Conservation (phyloP, 495 filamentous ascomycete species). For the Thermothielavioides terrestris region DNA sequence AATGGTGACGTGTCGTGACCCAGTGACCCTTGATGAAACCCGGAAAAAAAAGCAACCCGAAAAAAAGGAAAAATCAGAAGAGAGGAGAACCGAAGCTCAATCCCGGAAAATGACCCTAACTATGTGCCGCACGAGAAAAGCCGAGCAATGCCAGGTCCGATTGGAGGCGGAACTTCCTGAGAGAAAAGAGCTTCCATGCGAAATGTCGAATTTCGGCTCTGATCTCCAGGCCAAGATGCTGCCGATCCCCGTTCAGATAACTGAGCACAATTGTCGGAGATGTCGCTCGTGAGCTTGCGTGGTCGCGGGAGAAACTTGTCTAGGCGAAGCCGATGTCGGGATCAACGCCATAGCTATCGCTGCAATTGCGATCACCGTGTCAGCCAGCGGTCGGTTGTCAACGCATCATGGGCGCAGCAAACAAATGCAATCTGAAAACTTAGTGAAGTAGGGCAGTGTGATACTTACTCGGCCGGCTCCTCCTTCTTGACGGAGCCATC, state of each 20-base stretch:
- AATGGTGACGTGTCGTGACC: not conserved
- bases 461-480: conserved; percentile 5
- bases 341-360: not conserved
- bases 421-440: too few relatives aligned
- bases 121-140: too few relatives aligned
- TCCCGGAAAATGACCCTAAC: too few relatives aligned
- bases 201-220: too few relatives aligned
- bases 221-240: not conserved
- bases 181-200: too few relatives aligned
- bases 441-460: not conserved
- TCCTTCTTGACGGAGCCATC: conserved; percentile 9
- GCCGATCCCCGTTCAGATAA: not conserved
- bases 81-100: too few relatives aligned
- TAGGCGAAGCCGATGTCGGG: not conserved
- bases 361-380: too few relatives aligned
- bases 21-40: not conserved
- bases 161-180: too few relatives aligned
- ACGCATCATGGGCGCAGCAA: too few relatives aligned
- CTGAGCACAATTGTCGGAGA: not conserved
- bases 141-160: too few relatives aligned
- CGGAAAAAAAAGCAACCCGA: not conserved
- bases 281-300: not conserved
- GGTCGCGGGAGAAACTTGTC: not conserved
- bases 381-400: too few relatives aligned
- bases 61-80: not conserved